These are phyloP conservation scores for Mortierella sp. DNA, from an alignment of 371 early-diverging fungal genomes.

Conservation along the genomic window DNA sequence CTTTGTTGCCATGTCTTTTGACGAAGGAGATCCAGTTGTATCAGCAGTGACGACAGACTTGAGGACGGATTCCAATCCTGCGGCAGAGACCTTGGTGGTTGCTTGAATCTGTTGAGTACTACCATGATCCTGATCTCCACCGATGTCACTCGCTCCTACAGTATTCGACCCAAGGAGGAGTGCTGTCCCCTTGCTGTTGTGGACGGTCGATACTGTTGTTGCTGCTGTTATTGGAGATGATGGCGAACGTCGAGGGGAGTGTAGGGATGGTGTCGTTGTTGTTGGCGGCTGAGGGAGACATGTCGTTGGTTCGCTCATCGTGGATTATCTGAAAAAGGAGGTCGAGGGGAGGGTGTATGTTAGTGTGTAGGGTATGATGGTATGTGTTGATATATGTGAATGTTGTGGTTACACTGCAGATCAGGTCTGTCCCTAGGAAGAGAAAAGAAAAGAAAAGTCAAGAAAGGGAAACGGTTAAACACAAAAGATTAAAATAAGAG, in stretches of 20 bases:
- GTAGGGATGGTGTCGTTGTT: neutral
- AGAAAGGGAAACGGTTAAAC: no score
- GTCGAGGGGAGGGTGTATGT: no score
- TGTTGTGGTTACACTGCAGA: no score
- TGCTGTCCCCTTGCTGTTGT: neutral
- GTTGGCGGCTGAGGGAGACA: neutral
- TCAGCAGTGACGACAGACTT: neutral
- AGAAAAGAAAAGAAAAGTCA: no score
- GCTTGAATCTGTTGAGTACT: neutral
- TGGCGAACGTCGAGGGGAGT: neutral
- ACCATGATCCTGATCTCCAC: neutral
- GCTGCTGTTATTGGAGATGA: neutral
- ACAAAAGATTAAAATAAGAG: no score
- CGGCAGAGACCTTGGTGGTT: neutral
- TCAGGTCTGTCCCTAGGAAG: no score
- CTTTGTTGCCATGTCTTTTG: neutral
- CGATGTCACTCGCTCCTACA: neutral
- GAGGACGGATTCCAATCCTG: slow-evolving; percentile 6
- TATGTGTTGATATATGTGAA: no score
- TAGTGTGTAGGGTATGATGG: no score
- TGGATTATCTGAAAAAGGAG: no score
- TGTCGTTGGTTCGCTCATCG: neutral
- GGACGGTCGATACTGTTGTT: neutral
- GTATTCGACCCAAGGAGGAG: neutral
- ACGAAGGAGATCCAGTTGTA: neutral